Base-by-base conservation (phyloP, 179 eudicot genomes). In the Nepenthes alata region DNA sequence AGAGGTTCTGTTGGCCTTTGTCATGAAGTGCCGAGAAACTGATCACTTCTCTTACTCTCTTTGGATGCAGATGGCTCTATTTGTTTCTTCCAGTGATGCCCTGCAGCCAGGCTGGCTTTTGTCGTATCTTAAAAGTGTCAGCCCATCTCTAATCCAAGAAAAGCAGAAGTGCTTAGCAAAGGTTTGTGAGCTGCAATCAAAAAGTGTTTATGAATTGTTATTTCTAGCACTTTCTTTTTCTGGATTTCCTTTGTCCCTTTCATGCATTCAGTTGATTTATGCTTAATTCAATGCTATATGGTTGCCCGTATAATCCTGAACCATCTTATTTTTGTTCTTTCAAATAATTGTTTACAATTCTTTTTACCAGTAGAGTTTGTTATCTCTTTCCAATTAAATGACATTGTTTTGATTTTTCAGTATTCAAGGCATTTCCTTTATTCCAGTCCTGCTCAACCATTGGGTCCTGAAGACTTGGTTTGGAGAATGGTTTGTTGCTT, bases 401-500 rank as follows among this genome's bases (percentile, higher is more conserved):
- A 41, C 45, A 41, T 41, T 52, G 55, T 44, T 51, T 36, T 35
- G 11, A 35, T 2, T 35, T 68, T 66, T 16, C 89, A 89, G 98
- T 86, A 86, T 65, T 83, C 95, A 4, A 85, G 90, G 78, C 98
- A 93, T 78, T 93, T 93, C 72, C 67, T 86, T 0, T 93, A 84
- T 67, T 89, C 96, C 16, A 88, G 83, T 78, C 98, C 98, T 64
- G 98, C 98, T 53, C 90, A 84, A 67, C 93, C 93, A 35, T 60
- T 93, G 76, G 98, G 98, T 57, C 90, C 98, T 35, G 97, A 89
- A 80, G 98, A 89, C 76, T 75, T 93, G 58, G 75, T 75, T 44
- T 93, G 98, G 98, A 82, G 96, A 89, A 89, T 89, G 98, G 98
- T 93, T 45, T 66, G 90, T 71, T 57, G 36, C 63, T 70, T 59